Evolutionary conservation across 2,329 filamentous ascomycete species (phyloP), one percentile per base, ranked within the genome.

Genomic region (Parastagonospora nodorum): DNA sequence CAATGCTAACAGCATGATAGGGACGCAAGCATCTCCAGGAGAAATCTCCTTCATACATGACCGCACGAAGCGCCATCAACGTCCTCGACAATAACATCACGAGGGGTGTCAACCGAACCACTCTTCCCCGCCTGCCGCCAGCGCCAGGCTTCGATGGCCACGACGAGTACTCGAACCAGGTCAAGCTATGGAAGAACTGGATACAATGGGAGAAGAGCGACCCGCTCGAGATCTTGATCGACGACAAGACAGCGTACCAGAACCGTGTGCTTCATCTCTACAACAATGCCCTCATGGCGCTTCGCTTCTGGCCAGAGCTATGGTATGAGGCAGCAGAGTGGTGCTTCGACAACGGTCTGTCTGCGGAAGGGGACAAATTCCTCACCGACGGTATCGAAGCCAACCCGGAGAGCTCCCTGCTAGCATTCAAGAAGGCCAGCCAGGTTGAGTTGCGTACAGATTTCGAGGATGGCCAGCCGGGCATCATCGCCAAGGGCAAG

Each of bases 291-390:
- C 78, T 96, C 40, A 96, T 97, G 89, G 88, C 92, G 4, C 78
- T 99, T 48, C 87, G 92, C 43, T 99, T 97, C 75, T 94, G 93
- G 84, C 92, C 94, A 4, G 90, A 96, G 69, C 87, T 97, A 62
- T 99, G 94, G 94, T 92, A 92, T 42, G 92, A 97, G 53, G 93
- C 92, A 8, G 90, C 92, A 1, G 89, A 96, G 59, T 97, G 93
- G 85, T 96, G 90, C 73, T 92, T 92, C 66, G 83, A 88, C 47
- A 92, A 94, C 63, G 84, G 84, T 38, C 77, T 92, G 60, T 81
- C 84, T 32, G 76, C 85, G 38, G 87, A 91, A 51, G 92, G 91
- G 9, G 84, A 88, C 19, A 85, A 90, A 8, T 90, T 97, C 64
- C 79, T 99, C 19, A 81, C 85, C 16, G 86, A 94, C 55, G 94